Conservation (phyloP, 495 filamentous ascomycete species). For the Aspergillus egyptiacus region DNA sequence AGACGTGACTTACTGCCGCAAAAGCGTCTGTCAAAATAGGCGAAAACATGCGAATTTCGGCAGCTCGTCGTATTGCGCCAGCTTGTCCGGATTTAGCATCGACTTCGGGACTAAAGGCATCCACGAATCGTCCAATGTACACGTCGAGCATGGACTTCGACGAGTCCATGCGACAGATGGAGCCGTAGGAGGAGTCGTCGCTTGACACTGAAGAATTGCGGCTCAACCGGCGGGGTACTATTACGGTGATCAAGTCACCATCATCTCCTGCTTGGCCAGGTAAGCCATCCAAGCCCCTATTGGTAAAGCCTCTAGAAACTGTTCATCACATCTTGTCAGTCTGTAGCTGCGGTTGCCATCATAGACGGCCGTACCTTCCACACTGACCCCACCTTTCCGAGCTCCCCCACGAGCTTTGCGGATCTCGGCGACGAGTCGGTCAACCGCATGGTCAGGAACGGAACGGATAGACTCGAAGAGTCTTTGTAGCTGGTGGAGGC, state of each 20-base stretch:
- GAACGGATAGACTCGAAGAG: slow-evolving; percentile 40
- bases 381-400: slow-evolving; percentile 22
- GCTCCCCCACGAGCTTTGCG: slow-evolving; percentile 22
- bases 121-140: slow-evolving; percentile 42
- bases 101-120: slow-evolving; percentile 42
- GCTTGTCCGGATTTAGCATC: slow-evolving; percentile 35
- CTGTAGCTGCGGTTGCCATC: background rate
- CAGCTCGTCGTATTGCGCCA: slow-evolving; percentile 37
- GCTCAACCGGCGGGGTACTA: background rate
- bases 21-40: slow-evolving; percentile 39
- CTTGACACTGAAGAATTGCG: slow-evolving; percentile 14
- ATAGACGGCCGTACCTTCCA: slow-evolving; percentile 20
- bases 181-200: slow-evolving; percentile 25
- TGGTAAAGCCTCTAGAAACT: background rate
- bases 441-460: slow-evolving; percentile 30
- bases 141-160: slow-evolving; percentile 29
- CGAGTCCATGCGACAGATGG: slow-evolving; percentile 23
- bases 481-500: slow-evolving; percentile 31
- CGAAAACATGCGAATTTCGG: slow-evolving; percentile 40
- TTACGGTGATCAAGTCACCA: slow-evolving; percentile 13
- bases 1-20: slow-evolving; percentile 38
- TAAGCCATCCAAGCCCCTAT: slow-evolving; percentile 12
- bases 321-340: background rate
- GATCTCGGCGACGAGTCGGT: slow-evolving; percentile 32
- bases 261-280: slow-evolving; percentile 9